Base-by-base conservation (phyloP, 768 basidiomycete species). In the Stropharia rugosoannulata region DNA sequence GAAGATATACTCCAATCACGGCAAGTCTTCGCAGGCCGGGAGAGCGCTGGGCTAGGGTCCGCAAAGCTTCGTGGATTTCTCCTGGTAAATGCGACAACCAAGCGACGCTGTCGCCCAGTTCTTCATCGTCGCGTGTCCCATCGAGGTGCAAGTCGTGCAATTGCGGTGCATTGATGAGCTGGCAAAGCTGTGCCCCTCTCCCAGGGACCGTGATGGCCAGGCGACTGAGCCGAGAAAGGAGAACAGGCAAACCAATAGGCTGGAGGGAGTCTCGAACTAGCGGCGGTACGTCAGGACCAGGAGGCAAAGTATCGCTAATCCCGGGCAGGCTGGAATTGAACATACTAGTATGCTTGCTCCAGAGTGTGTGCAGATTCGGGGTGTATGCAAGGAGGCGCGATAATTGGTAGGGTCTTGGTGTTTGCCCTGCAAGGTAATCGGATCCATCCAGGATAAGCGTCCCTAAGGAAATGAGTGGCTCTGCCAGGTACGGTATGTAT, bases 131-230 rank as follows among this genome's bases (percentile, higher is more conserved):
- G 15, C 15, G n/a, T 1, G 29, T 52, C 13, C 40, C 51, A 32
- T 52, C 51, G n/a, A 52, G 9, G 41, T 52, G 51, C 6, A 52
- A 42, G 39, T 52, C 51, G 5, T 43, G 51, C 22, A 52, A 32
- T 27, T 13, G 22, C 16, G 51, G 51, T 7, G 51, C 51, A 2
- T n/a, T 29, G 9, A 52, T 52, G 15, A 32, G 27, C 16, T 36
- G 41, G 15, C 42, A 10, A 3, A 52, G 16, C 8, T 42, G n/a
- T 13, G 16, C 15, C 15, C 51, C 51, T 16, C 35, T 16, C 10
- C 51, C 51, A 10, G 51, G 51, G 0, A 42, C 29, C 12, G 13
- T 19, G 7, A 52, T 13, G 9, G 51, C 51, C 36, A 43, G 15
- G 22, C 32, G 40, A 7, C 40, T 52, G 25, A 52, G 41, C 9